These are phyloP conservation scores for Ascochyta viciae-villosae DNA, from an alignment of 2,329 filamentous ascomycete species.

Conservation along the genomic window DNA sequence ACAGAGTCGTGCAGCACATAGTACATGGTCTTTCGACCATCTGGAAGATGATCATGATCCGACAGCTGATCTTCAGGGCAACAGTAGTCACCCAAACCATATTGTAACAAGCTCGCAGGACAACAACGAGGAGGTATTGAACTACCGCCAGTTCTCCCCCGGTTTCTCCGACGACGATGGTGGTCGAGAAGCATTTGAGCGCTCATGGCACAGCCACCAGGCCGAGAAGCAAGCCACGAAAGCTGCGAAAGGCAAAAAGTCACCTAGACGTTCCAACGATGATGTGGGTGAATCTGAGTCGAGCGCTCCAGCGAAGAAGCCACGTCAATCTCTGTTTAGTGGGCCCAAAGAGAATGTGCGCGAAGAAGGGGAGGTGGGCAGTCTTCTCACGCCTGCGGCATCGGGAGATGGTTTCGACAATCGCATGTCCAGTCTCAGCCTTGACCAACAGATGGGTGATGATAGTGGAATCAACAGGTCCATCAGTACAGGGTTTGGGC, in stretches of 20 bases:
- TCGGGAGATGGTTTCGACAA: constrained; percentile 10
- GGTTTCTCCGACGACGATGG: constrained; percentile 28
- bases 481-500: constrained; percentile 11
- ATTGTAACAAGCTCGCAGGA: neutral
- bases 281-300: constrained; percentile 6
- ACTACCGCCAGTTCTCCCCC: constrained; percentile 6
- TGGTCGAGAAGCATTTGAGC: constrained; percentile 15
- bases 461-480: constrained; percentile 1
- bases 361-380: neutral
- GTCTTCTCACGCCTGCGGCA: neutral
- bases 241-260: constrained; percentile 11
- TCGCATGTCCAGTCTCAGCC: constrained; percentile 22
- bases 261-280: constrained; percentile 12
- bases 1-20: neutral
- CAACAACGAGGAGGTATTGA: neutral
- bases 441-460: constrained; percentile 10
- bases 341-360: neutral
- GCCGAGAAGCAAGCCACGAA: constrained; percentile 1
- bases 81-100: neutral
- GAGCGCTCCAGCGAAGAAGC: constrained; percentile 18
- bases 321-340: constrained; percentile 28
- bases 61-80: neutral
- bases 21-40: neutral
- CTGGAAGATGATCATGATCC: neutral
- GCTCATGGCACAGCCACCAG: constrained; percentile 7